These are phyloP conservation scores for Thuidium tamariscinum DNA, from an alignment of 225 moss, liverwort and hornwort genomes.

Conservation along the genomic window DNA sequence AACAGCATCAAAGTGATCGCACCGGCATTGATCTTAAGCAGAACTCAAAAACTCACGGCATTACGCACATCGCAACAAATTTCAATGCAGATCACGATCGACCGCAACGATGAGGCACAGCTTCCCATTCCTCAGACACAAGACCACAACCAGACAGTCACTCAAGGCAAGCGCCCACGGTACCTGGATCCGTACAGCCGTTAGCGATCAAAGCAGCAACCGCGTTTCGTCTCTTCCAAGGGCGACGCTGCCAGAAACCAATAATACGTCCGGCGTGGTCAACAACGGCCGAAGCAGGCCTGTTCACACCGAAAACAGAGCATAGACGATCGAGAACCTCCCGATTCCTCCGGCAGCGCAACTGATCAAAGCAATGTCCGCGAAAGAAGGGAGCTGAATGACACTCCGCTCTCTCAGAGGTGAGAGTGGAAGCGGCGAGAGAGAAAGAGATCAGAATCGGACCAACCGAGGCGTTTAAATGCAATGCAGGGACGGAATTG, in stretches of 20 bases:
- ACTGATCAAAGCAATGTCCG: background rate
- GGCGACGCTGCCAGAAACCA: background rate
- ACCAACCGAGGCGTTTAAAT: background rate
- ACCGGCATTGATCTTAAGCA: background rate
- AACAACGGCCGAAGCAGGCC: background rate
- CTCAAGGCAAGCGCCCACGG: background rate
- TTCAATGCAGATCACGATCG: background rate
- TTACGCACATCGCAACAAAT: background rate
- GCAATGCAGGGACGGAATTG: background rate
- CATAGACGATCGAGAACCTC: background rate
- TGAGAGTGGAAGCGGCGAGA: background rate
- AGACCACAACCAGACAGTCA: background rate
- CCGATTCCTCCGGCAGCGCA: background rate
- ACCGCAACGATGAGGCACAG: background rate
- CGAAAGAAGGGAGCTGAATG: background rate
- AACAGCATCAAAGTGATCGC: background rate
- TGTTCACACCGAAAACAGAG: background rate
- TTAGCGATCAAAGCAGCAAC: background rate
- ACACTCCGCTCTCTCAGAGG: background rate
- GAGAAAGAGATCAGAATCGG: background rate
- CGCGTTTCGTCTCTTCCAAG: background rate
- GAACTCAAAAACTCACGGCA: background rate
- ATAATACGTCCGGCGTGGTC: background rate
- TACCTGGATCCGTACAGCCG: background rate
- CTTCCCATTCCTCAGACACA: background rate